A percentile compares a stretch with the other conserved stretches of the same genome.
Evolutionary conservation across 1,139 yeast species (phyloP).

Genomic region (Scheffersomyces quercinus): DNA sequence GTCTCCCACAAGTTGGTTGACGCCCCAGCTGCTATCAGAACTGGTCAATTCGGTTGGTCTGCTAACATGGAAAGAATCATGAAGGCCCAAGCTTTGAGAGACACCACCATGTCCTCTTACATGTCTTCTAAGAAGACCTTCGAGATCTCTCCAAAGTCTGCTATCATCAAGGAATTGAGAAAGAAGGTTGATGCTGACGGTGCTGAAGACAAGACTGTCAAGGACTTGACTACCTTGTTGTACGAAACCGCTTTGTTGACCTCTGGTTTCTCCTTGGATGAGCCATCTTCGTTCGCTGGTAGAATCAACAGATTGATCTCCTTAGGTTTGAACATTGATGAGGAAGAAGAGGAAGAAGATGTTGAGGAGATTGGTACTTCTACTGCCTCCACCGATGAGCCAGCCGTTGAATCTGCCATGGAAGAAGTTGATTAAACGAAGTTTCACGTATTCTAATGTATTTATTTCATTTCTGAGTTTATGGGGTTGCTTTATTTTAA

Average conservation of each 20-base stretch:
- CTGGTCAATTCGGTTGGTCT: constrained; percentile 99
- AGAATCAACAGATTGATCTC: constrained; percentile 98
- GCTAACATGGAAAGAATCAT: constrained; percentile 99
- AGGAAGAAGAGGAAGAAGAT: constrained; percentile 62
- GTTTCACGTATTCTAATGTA: constrained; percentile 10
- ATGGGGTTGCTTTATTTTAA: constrained; percentile 8
- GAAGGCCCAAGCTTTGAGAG: constrained; percentile 99
- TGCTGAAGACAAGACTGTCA: constrained; percentile 97
- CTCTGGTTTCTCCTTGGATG: constrained; percentile 98
- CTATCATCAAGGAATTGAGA: constrained; percentile 93
- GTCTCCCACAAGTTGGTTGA: constrained; percentile 97
- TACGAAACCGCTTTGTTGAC: constrained; percentile 98
- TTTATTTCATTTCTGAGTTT: constrained; percentile 11
- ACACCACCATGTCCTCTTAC: constrained; percentile 97
- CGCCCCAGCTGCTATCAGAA: constrained; percentile 99
- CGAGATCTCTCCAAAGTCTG: constrained; percentile 96
- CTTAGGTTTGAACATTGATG: constrained; percentile 97
- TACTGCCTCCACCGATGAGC: constrained; percentile 59
- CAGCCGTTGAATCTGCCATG: constrained; percentile 90
- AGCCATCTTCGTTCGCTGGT: constrained; percentile 95
- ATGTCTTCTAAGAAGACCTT: constrained; percentile 99
- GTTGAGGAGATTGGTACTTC: constrained; percentile 49
- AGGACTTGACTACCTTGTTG: constrained; percentile 93
- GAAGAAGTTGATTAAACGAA: constrained; percentile 90
- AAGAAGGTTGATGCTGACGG: constrained; percentile 96